These are phyloP conservation scores for Coemansia guatemalensis DNA, from an alignment of 192 early-diverging fungal species.

Conservation along the genomic window DNA sequence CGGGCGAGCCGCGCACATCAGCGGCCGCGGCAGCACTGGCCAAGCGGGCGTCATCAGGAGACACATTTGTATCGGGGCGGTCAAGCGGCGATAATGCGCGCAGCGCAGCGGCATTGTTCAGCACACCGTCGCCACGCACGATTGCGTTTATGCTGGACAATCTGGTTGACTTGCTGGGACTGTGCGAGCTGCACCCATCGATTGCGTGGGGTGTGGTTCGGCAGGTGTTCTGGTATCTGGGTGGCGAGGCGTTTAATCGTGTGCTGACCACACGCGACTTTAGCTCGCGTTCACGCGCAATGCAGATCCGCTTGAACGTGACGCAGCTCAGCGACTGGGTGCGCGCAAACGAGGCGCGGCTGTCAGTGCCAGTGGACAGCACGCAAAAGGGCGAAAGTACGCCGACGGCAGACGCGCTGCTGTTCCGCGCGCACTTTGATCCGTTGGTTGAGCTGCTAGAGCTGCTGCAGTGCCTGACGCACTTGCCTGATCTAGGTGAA, in stretches of 20 bases:
- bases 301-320: slow-evolving; percentile 84
- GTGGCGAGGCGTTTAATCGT: slow-evolving; percentile 80
- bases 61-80: slow-evolving; percentile 45
- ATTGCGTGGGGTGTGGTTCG: slow-evolving; percentile 70
- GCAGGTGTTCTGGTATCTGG: slow-evolving; percentile 78
- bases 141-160: slow-evolving; percentile 72
- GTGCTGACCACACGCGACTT: slow-evolving; percentile 76
- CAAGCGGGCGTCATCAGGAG: slow-evolving; percentile 46
- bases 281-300: slow-evolving; percentile 74
- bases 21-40: neutral
- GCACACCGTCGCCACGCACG: slow-evolving; percentile 61
- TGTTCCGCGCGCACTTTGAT: slow-evolving; percentile 42
- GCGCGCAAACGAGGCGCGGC: slow-evolving; percentile 56
- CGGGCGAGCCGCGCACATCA: slow-evolving; percentile 2
- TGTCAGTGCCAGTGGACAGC: slow-evolving; percentile 8
- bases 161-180: slow-evolving; percentile 64
- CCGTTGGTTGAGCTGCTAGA: slow-evolving; percentile 81
- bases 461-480: slow-evolving; percentile 77
- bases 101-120: slow-evolving; percentile 24
- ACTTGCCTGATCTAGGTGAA: slow-evolving; percentile 67
- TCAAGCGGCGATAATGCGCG: slow-evolving; percentile 30
- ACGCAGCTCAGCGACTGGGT: slow-evolving; percentile 85
- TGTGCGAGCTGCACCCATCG: slow-evolving; percentile 72
- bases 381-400: slow-evolving; percentile 2
- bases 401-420: slow-evolving; percentile 19